Evolutionary conservation across 1,284 basidiomycete genomes (phyloP), one percentile per base, ranked within the genome.

Genomic region (Pulchroboletus neoregius): DNA sequence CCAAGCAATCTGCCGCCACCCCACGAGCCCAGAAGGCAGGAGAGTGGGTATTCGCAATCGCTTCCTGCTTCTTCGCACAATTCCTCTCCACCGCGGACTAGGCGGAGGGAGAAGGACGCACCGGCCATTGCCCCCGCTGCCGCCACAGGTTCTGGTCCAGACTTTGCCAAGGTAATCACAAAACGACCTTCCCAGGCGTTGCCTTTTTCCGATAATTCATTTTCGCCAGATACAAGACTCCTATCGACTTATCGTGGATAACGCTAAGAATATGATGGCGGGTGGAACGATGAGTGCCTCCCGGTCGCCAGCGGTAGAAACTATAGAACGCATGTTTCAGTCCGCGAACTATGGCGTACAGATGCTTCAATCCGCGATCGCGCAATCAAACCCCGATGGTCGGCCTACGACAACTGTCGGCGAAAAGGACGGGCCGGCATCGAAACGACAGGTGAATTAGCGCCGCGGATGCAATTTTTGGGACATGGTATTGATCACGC

Each of bases 271-370:
- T 52, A 55, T 76, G 39, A 38, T 58, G 47, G 44, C 54, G 26
- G 53, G 64, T 31, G 57, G 63, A 35, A 52, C 58, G 15, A 51
- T 65, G 9, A 48, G 54, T 16, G 61, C 48, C 41, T 63, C 53
- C 16, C 61, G 62, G 22, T 49, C 61, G 9, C 58, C 63, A 27
- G 53, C 68, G 16, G 56, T 52, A n/a, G 75, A 78, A 44, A 59
- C 54, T 6, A 50, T 76, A 23, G 76, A 78, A 15, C 68, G 67
- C 48, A 72, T 78, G 68, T 41, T 70, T 66, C 73, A 72, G 52
- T 70, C 72, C 20, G 76, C 84, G 16, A 70, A 68, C 37, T 71
- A 74, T 49, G 80, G 79, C 15, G 68, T 68, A 45, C 76, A 79
- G 53, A 66, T 77, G 57, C 63, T 84, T 27, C 73, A 78, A 47